Base-by-base conservation (phyloP, 441 rosid genomes). In the Croton setiger region DNA sequence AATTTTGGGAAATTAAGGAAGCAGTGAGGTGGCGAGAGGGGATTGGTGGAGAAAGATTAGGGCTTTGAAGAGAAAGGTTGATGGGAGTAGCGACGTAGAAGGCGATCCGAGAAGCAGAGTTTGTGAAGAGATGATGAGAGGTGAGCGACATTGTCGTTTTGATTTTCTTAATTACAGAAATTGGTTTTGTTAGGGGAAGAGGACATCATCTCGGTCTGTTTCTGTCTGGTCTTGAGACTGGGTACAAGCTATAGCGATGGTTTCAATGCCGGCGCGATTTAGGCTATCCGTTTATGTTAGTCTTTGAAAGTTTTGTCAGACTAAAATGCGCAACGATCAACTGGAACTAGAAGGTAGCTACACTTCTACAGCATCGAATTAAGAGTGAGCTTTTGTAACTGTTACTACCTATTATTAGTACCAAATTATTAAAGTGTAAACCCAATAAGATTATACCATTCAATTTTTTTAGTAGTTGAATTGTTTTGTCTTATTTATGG, bases 71-170 rank as follows among this genome's bases (percentile, higher is more conserved):
- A 58, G 77, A 63, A 53, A 68, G 44, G 44, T 8, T 4, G 20
- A 23, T 53, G 65, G 52, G 45, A 60, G 69, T 62, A 66, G 81
- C 36, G 76, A 76, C 75, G 86, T 41, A 69, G 73, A 75, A 68
- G 66, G 75, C 65, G 77, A 57, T 61, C 71, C 77, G 81, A 73
- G 79, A 75, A 63, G 76, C 64, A 14, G 86, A 78, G 39, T 60
- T 54, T 9, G 81, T 57, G 72, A 79, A 80, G 83, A 79, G 75
- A 72, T 74, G 81, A 17, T 70, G 86, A 71, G 60, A 74, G 54
- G 82, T 64, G 64, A 81, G 79, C 1, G 87, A 62, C 85, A 89
- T 86, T 75, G 81, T 73, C 75, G 75, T 70, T 65, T 69, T 21
- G 31, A 3, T 3, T n/a, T 20, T 41, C 41, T 31, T 4, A 1